Evolutionary conservation across 345 rosid species (phyloP).

Genomic region (Euphorbia lathyris): DNA sequence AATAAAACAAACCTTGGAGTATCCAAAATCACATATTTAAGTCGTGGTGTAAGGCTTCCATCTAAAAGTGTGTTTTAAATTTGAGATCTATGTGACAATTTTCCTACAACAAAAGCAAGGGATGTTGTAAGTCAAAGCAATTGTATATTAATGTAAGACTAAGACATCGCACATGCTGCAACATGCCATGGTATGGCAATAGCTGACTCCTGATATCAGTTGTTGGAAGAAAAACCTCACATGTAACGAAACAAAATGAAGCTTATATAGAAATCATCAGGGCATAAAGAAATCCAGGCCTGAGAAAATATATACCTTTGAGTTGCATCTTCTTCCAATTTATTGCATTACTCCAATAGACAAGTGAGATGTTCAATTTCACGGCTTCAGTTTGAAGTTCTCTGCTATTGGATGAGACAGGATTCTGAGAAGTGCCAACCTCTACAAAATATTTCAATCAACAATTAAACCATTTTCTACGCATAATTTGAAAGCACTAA

Average conservation of each 20-base stretch:
- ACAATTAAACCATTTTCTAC: neutral
- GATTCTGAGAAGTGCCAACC: constrained; percentile 55
- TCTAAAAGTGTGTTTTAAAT: constrained; percentile 51
- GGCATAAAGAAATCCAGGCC: constrained; percentile 10
- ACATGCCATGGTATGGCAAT: no score
- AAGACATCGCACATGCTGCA: no score
- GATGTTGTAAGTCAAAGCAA: no score
- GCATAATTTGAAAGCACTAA: neutral
- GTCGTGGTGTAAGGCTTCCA: constrained; percentile 52
- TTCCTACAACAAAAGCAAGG: constrained; percentile 39
- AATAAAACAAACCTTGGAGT: constrained; percentile 40
- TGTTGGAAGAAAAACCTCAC: no score
- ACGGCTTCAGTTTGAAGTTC: constrained; percentile 58
- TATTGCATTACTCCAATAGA: constrained; percentile 78
- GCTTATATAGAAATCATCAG: no score
- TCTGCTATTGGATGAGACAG: constrained; percentile 39
- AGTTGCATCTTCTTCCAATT: constrained; percentile 87
- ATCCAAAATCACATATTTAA: constrained; percentile 56
- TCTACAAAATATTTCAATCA: constrained; percentile 46
- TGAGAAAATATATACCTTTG: constrained; percentile 49
- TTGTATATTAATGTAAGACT: no score
- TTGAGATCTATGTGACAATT: constrained; percentile 59
- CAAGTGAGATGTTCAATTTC: constrained; percentile 61
- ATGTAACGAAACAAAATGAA: no score
- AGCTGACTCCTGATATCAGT: no score